Base-by-base conservation (phyloP, 805 yeast genomes). In the Pichia cephalocereana region DNA sequence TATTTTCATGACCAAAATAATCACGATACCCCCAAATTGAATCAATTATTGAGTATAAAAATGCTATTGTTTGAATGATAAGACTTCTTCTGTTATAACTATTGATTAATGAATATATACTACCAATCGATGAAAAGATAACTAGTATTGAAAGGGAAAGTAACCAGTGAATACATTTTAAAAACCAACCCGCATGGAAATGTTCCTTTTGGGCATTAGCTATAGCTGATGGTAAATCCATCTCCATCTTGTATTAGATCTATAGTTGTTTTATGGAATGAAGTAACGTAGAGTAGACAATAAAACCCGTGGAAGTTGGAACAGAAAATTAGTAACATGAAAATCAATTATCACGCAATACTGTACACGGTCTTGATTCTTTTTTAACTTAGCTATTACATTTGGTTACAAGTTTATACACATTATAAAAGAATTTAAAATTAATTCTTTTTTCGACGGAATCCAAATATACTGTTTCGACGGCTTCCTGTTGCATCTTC, bases 1-100 rank as follows among this genome's bases (percentile, higher is more conserved):
- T 65, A 61, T 82, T 83, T 59, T 84, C 91, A 48, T 80, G 79
- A 38, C 81, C 82, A 46, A 75, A 71, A 36, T 70, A 69, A 59
- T 84, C 91, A 0, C 85, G 82, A 57, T 82, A 84, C 43, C 77
- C 66, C 37, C 37, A 34, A 10, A 80, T 41, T 2, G 79, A 75
- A 50, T 84, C 93, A 27, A 80, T 49, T 0, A 72, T 64, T 1
- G 82, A 73, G 57, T 82, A 84, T 0, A 58, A 68, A 14, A 34
- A 34, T 14, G 17, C 18, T 10, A 34, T 15, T 34, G 37, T 15
- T 34, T 34, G 37, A 34, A 34, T 34, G 1, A 34, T 12, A 14
- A 34, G 17, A 34, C 37, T 34, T 15, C 17, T 34, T 15, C 12
- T 34, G 17, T 34, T 34, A 6, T 34, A 34, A 15, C 17, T 34